phyloP scores from a whole-genome alignment of 495 filamentous ascomycete species.

The Neurospora sp. region DNA sequence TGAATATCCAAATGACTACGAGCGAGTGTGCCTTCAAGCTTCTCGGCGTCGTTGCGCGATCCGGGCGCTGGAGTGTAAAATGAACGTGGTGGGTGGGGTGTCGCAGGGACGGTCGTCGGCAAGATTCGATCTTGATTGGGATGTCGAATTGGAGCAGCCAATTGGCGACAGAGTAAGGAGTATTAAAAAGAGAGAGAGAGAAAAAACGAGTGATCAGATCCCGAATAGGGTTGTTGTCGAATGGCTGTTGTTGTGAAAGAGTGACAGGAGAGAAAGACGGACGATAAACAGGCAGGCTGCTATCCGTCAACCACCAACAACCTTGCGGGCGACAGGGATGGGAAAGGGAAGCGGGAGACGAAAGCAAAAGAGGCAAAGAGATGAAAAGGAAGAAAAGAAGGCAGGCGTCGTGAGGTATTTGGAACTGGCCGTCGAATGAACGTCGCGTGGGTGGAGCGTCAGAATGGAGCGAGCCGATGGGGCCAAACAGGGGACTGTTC shows the following conservation, averaged over 20 bases:
- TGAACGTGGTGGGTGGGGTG: not conserved
- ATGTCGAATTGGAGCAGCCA: not conserved
- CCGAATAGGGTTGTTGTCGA: not conserved
- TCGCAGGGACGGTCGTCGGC: not conserved
- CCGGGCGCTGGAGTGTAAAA: not conserved
- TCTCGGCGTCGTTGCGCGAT: not conserved
- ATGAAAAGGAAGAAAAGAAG: not conserved
- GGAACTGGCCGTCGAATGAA: not conserved
- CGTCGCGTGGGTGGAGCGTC: slow-evolving; percentile 12
- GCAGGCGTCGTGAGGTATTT: slow-evolving; percentile 3
- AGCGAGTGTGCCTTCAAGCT: not conserved
- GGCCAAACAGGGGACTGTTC: not conserved
- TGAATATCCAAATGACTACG: not conserved
- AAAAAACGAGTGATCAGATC: not conserved
- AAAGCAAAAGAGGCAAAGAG: not conserved
- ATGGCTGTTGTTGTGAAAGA: not conserved
- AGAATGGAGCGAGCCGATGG: not conserved
- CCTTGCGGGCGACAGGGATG: not conserved
- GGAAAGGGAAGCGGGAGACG: not conserved
- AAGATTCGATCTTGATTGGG: not conserved
- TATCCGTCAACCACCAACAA: not conserved
- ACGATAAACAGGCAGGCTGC: not conserved
- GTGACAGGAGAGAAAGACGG: not conserved
- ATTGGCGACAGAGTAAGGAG: not conserved
- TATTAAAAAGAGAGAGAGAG: not conserved